These are phyloP conservation scores for Fusarium veterinarium DNA, from an alignment of 2,329 filamentous ascomycete genomes.

Conservation along the genomic window DNA sequence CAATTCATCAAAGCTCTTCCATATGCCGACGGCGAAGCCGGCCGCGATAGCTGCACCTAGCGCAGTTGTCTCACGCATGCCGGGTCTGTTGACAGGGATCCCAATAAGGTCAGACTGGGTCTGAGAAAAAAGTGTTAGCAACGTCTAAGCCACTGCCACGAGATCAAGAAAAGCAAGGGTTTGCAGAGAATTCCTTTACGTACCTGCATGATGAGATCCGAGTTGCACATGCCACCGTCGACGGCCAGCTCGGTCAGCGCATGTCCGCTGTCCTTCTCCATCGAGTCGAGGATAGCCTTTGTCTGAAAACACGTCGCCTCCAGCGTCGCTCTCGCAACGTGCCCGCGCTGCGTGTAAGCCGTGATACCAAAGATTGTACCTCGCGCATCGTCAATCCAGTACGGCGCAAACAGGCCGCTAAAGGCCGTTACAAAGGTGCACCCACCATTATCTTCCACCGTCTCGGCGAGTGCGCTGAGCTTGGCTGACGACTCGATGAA, in stretches of 20 bases:
- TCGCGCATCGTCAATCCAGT: constrained; percentile 86
- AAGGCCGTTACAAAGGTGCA: constrained; percentile 84
- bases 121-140: constrained; percentile 46
- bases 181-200: constrained; percentile 20
- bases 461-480: constrained; percentile 60
- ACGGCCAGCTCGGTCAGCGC: constrained; percentile 78
- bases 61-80: constrained; percentile 86
- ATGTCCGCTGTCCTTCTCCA: constrained; percentile 84
- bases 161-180: neutral
- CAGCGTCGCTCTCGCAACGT: constrained; percentile 82
- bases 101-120: constrained; percentile 84
- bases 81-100: constrained; percentile 80
- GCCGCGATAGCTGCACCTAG: constrained; percentile 85
- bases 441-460: constrained; percentile 75
- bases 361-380: constrained; percentile 85
- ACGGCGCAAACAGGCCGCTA: constrained; percentile 83
- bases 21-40: constrained; percentile 79
- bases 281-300: constrained; percentile 82
- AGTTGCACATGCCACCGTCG: constrained; percentile 87
- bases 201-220: constrained; percentile 80
- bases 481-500: constrained; percentile 63
- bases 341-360: constrained; percentile 79
- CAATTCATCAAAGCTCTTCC: constrained; percentile 79
- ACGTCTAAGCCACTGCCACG: neutral
- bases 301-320: constrained; percentile 88